Percentiles rank a stretch among this genome's conserved stretches.
Evolutionary conservation across 1,284 basidiomycete species (phyloP).

Genomic region (Melanopsichium pennsylvanicum): DNA sequence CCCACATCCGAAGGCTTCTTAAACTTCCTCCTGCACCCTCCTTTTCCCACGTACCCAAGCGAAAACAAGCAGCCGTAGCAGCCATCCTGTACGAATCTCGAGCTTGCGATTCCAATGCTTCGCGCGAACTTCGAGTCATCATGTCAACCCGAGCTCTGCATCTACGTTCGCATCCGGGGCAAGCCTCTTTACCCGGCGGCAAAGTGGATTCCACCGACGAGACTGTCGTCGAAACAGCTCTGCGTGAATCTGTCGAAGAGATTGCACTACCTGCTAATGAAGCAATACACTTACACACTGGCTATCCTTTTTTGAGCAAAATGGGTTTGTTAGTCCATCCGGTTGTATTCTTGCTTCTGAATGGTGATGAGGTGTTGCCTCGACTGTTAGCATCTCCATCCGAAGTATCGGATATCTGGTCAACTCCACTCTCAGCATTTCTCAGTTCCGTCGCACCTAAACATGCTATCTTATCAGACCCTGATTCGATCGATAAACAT

Average conservation of each 20-base stretch:
- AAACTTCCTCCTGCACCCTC: conserved; percentile 8
- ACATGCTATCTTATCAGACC: conserved; percentile 5
- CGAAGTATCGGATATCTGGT: conserved; percentile 47
- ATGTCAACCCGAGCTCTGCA: conserved; percentile 48
- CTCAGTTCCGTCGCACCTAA: conserved; percentile 16
- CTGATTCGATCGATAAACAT: conserved; percentile 35
- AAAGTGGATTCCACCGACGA: conserved; percentile 35
- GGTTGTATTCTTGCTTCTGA: conserved; percentile 29
- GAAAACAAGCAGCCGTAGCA: conserved; percentile 45
- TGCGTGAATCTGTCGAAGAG: conserved; percentile 48
- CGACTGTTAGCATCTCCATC: conserved; percentile 17
- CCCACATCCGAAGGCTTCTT: conserved; percentile 21
- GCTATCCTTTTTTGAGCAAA: conserved; percentile 42
- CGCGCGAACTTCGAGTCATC: conserved; percentile 23
- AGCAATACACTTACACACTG: conserved; percentile 36
- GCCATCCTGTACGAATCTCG: conserved; percentile 35
- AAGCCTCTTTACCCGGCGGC: conserved; percentile 48
- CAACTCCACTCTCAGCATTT: conserved; percentile 16
- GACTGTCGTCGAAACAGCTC: conserved; percentile 28
- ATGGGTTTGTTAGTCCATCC: conserved; percentile 50
- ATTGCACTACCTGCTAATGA: conserved; percentile 15
- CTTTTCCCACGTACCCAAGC: conserved; percentile 27
- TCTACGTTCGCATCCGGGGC: conserved; percentile 49
- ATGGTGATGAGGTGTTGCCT: conserved; percentile 8
- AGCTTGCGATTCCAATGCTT: background rate